A percentile compares a stretch with the other conserved stretches of the same genome.
phyloP scores from a whole-genome alignment of 192 early-diverging fungal species.

The Geranomyces michiganensis region DNA sequence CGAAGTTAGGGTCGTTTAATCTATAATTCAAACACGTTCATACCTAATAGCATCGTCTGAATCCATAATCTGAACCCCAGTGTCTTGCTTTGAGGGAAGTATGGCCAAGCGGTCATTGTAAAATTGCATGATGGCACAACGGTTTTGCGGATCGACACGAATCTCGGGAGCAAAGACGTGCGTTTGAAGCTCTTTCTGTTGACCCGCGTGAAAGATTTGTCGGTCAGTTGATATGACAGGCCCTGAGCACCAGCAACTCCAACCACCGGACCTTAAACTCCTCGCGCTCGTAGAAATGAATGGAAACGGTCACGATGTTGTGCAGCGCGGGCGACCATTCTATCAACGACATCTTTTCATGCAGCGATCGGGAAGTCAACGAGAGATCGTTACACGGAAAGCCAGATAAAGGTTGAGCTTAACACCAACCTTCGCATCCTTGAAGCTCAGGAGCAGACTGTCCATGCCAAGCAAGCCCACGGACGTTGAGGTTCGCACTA shows the following conservation, averaged over 20 bases:
- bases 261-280: conserved; percentile 73
- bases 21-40: neutral
- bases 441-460: conserved; percentile 75
- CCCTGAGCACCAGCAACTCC: too few species aligned
- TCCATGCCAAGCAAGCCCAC: conserved; percentile 68
- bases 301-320: conserved; percentile 85
- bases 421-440: conserved; percentile 77
- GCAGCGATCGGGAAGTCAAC: conserved; percentile 23
- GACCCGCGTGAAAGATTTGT: neutral
- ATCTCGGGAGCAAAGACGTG: conserved; percentile 67
- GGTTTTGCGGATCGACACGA: conserved; percentile 78
- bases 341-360: conserved; percentile 82
- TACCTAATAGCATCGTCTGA: conserved; percentile 63
- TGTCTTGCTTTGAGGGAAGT: conserved; percentile 73
- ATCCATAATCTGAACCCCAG: conserved; percentile 45
- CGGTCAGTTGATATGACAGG: neutral
- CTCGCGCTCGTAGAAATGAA: conserved; percentile 96
- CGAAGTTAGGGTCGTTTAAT: neutral
- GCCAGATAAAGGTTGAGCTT: too few species aligned
- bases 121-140: conserved; percentile 87
- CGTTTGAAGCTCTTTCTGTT: conserved; percentile 67
- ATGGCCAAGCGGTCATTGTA: conserved; percentile 89
- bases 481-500: conserved; percentile 65
- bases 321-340: conserved; percentile 78
- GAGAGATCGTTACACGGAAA: too few species aligned